phyloP scores from a whole-genome alignment of 2,329 filamentous ascomycete species.

The Pseudocercospora eumusae region DNA sequence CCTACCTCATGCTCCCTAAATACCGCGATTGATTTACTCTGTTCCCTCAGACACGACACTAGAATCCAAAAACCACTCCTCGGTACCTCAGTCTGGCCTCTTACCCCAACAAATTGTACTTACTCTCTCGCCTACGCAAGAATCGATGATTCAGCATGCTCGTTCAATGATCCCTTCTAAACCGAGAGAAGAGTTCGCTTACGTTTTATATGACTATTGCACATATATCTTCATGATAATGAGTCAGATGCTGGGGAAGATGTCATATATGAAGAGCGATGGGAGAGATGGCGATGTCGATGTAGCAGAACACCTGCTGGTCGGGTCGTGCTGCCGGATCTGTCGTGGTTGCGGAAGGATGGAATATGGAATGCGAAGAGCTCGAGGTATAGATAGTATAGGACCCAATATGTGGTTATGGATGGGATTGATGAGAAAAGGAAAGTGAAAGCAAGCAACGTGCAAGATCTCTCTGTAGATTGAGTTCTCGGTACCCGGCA shows the following conservation, averaged over 20 bases:
- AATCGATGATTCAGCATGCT: slow-evolving; percentile 6
- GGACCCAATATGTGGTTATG: no score
- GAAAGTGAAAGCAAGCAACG: no score
- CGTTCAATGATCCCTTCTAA: slow-evolving; percentile 15
- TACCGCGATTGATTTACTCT: slow-evolving; percentile 16
- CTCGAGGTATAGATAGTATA: background rate
- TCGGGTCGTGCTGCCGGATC: background rate
- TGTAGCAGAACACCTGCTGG: background rate
- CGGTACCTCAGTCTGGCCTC: slow-evolving; percentile 12
- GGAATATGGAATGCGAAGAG: background rate
- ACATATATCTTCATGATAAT: slow-evolving; percentile 15
- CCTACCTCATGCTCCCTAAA: slow-evolving; percentile 10
- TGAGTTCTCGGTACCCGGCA: background rate
- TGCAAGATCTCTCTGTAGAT: background rate
- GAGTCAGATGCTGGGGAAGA: no score
- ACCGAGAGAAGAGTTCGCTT: slow-evolving; percentile 14
- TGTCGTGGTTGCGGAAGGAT: background rate
- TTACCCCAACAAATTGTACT: slow-evolving; percentile 7
- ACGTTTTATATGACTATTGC: slow-evolving; percentile 16
- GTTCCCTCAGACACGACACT: slow-evolving; percentile 5
- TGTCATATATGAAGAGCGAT: no score
- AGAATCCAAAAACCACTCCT: slow-evolving; percentile 16
- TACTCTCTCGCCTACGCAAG: slow-evolving; percentile 12
- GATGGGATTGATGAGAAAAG: no score
- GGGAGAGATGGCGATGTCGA: background rate